Conservation (phyloP, 31 red algal species). For the Asparagopsis taxiformis region DNA sequence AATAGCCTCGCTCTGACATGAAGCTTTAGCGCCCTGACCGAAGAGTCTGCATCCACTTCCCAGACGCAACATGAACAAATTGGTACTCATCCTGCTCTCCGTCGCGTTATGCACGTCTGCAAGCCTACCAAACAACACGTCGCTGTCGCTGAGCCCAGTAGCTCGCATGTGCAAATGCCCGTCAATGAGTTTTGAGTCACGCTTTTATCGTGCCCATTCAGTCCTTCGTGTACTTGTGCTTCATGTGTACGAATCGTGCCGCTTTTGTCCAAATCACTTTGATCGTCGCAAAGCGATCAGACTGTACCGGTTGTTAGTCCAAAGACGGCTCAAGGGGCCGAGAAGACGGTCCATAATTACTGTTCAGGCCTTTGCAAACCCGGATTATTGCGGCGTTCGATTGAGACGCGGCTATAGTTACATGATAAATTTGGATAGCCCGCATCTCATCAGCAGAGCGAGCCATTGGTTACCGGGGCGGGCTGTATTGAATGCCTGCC, state of each 20-base stretch:
- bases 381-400: background rate
- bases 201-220: background rate
- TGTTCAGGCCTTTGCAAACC: background rate
- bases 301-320: background rate
- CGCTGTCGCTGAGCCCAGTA: background rate
- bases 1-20: too few species aligned
- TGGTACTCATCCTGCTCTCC: too few species aligned
- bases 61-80: too few species aligned
- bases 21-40: too few species aligned
- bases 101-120: too few species aligned
- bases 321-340: background rate
- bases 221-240: background rate
- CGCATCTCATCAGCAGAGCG: background rate
- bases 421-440: background rate
- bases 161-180: background rate
- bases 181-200: background rate
- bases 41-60: too few species aligned
- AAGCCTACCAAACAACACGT: too few species aligned
- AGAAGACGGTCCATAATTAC: background rate
- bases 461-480: background rate
- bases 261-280: background rate
- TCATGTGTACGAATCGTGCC: background rate
- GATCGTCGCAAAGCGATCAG: background rate
- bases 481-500: background rate
- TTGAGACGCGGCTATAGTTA: background rate